These are phyloP conservation scores for Diutina sp. DNA, from an alignment of 1,139 yeast species.

Conservation along the genomic window DNA sequence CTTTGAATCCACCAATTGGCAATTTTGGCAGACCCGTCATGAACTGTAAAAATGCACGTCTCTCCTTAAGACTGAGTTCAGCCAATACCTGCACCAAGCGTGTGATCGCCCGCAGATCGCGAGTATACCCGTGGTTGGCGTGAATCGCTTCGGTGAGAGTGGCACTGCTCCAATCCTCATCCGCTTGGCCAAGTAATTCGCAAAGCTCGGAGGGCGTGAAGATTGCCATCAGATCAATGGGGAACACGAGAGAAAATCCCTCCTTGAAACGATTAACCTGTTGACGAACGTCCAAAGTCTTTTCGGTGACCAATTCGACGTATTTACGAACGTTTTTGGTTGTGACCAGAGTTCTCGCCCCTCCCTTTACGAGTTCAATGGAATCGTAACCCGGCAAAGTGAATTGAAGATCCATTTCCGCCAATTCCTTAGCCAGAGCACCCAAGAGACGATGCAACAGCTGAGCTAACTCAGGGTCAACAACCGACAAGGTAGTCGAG, in stretches of 20 bases:
- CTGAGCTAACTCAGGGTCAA: not conserved
- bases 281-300: conserved; percentile 46
- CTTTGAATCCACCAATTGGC: conserved; percentile 89
- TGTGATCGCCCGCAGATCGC: conserved; percentile 54
- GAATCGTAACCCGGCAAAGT: conserved; percentile 69
- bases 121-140: conserved; percentile 86
- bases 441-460: not conserved
- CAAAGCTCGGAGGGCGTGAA: conserved; percentile 8
- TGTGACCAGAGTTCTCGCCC: conserved; percentile 38
- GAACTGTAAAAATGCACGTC: conserved; percentile 71
- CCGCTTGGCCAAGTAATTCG: conserved; percentile 41
- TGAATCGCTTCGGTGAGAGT: conserved; percentile 49
- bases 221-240: conserved; percentile 63
- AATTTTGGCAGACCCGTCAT: conserved; percentile 88
- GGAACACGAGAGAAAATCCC: conserved; percentile 81
- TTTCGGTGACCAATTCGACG: conserved; percentile 44
- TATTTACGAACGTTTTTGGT: conserved; percentile 45
- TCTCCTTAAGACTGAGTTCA: conserved; percentile 37
- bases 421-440: conserved; percentile 9
- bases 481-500: not conserved
- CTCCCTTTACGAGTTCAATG: conserved; percentile 44
- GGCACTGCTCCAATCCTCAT: conserved; percentile 78
- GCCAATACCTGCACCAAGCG: conserved; percentile 49
- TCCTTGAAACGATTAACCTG: conserved; percentile 63
- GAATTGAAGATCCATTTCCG: conserved; percentile 37